phyloP scores from a whole-genome alignment of 257 asterid genomes.

The Lantana camara region DNA sequence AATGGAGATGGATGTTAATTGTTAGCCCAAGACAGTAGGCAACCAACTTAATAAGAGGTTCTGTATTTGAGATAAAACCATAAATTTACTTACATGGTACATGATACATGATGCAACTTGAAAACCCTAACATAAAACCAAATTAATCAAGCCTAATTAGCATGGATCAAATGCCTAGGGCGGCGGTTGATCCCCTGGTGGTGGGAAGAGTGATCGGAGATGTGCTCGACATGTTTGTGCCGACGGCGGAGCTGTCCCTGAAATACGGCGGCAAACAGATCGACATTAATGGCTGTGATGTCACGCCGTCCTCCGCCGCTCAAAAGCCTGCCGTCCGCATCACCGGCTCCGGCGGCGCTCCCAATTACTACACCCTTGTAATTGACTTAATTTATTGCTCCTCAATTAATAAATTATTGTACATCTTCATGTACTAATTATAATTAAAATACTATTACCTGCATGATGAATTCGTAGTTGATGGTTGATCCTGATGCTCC shows the following conservation, averaged over 20 bases:
- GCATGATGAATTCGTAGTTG: conserved; percentile 28
- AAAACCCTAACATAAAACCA: background rate
- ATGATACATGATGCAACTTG: background rate
- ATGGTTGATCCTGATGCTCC: conserved; percentile 79
- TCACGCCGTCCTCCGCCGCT: conserved; percentile 39
- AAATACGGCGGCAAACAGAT: conserved; percentile 35
- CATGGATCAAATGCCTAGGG: conserved; percentile 35
- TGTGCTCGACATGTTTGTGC: conserved; percentile 56
- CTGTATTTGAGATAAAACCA: no score
- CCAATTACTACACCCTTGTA: conserved; percentile 52
- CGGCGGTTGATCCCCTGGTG: conserved; percentile 51
- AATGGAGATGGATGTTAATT: no score
- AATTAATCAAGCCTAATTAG: background rate
- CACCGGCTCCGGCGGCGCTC: conserved; percentile 27
- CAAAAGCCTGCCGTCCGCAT: conserved; percentile 43
- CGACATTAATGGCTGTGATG: conserved; percentile 33
- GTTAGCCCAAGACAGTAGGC: no score
- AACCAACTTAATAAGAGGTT: no score
- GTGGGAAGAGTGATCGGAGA: conserved; percentile 56
- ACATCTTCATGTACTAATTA: background rate
- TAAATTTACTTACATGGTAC: background rate
- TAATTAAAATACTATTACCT: background rate
- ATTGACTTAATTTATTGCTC: conserved; percentile 1
- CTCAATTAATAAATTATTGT: background rate
- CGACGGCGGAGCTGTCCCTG: conserved; percentile 42